Percentiles rank a stretch among this genome's conserved stretches.
These are phyloP conservation scores for Allodekkera sacchari DNA, from an alignment of 805 yeast species.

Conservation along the genomic window DNA sequence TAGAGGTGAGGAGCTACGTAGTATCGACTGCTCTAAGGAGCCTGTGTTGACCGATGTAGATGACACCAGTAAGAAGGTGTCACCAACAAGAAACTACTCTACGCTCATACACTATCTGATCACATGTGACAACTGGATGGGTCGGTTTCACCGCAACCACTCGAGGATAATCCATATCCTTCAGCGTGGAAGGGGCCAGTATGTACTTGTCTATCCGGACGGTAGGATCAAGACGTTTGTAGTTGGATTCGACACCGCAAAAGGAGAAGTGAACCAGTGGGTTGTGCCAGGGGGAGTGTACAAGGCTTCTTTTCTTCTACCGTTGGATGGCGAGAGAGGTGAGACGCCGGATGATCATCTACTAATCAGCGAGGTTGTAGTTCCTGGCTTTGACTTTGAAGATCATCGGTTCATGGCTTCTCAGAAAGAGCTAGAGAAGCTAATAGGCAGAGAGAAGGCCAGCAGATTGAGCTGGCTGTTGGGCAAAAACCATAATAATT, in stretches of 20 bases:
- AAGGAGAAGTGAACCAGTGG: slow-evolving; percentile 50
- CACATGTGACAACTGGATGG: slow-evolving; percentile 42
- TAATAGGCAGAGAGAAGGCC: slow-evolving; percentile 32
- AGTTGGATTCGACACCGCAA: slow-evolving; percentile 41
- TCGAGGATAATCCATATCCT: slow-evolving; percentile 49
- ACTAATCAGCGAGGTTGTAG: slow-evolving; percentile 49
- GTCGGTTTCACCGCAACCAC: slow-evolving; percentile 41
- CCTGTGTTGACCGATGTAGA: slow-evolving; percentile 9
- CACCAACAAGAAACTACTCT: slow-evolving; percentile 32
- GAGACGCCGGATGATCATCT: slow-evolving; percentile 32
- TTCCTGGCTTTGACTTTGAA: slow-evolving; percentile 51
- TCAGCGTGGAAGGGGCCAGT: slow-evolving; percentile 49
- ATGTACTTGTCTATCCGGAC: slow-evolving; percentile 43
- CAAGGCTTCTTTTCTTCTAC: slow-evolving; percentile 44
- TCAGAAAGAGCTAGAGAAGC: slow-evolving; percentile 20
- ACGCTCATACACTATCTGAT: slow-evolving; percentile 46
- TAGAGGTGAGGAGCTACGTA: slow-evolving; percentile 6
- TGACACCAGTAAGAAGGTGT: slow-evolving; percentile 11
- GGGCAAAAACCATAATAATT: slow-evolving; percentile 8
- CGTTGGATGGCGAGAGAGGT: slow-evolving; percentile 21
- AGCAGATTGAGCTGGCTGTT: slow-evolving; percentile 29
- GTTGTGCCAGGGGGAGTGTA: slow-evolving; percentile 55
- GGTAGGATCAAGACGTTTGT: slow-evolving; percentile 40
- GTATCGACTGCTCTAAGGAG: slow-evolving; percentile 6
- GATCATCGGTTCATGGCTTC: slow-evolving; percentile 40